Conservation (phyloP, 345 rosid genomes). For the Erysimum cheiranthoides region DNA sequence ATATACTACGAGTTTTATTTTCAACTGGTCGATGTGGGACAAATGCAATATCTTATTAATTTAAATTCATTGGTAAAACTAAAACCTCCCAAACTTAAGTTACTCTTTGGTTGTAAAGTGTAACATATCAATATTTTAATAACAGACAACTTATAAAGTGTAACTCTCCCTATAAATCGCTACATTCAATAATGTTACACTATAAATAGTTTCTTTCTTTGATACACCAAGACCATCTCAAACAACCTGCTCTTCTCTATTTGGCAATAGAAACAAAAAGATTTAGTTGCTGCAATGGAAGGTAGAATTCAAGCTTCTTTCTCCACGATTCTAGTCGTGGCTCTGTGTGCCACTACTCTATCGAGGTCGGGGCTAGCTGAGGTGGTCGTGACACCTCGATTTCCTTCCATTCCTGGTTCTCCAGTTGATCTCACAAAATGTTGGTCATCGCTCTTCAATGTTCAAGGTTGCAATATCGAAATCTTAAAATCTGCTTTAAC, state of each 20-base stretch:
- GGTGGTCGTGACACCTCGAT: background rate
- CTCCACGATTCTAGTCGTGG: background rate
- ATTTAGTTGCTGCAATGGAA: background rate
- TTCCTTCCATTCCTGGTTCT: background rate
- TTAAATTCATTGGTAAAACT: too few relatives aligned
- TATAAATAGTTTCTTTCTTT: background rate
- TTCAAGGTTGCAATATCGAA: conserved; percentile 1
- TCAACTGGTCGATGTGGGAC: too few relatives aligned
- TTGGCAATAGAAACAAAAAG: background rate
- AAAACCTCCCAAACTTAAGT: background rate
- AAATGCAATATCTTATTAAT: too few relatives aligned
- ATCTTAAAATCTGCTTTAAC: conserved; percentile 3
- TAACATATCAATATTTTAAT: background rate
- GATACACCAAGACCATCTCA: background rate
- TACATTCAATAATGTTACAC: background rate
- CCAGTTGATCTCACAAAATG: background rate
- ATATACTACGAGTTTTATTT: too few relatives aligned
- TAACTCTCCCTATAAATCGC: background rate
- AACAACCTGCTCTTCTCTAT: background rate
- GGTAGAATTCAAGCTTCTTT: background rate
- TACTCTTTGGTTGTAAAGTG: background rate
- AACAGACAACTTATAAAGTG: conserved; percentile 5
- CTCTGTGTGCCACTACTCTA: conserved; percentile 7
- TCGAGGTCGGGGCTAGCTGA: background rate
- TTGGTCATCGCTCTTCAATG: background rate